A percentile compares a stretch with the other conserved stretches of the same genome.
These are phyloP conservation scores for Nissolia schottii DNA, from an alignment of 306 rosid genomes.

Conservation along the genomic window DNA sequence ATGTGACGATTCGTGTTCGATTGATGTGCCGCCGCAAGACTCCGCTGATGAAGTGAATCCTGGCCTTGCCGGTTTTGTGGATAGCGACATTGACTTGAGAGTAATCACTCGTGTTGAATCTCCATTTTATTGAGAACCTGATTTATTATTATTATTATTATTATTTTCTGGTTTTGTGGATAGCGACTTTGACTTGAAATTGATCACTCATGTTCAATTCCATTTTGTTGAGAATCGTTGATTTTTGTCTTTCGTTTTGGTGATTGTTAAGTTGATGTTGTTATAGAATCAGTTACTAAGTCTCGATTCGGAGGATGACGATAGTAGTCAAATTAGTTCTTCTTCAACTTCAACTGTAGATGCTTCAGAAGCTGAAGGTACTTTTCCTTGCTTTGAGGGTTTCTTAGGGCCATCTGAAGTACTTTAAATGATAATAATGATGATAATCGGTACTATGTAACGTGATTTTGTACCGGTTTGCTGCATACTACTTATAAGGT, in stretches of 20 bases:
- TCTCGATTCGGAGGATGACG: conserved; percentile 25
- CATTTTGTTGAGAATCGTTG: background rate
- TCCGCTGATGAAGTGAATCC: conserved; percentile 23
- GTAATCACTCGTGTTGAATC: conserved; percentile 42
- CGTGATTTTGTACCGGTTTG: conserved; percentile 2
- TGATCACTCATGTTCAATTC: conserved; percentile 23
- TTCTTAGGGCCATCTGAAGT: background rate
- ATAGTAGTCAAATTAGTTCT: conserved; percentile 12
- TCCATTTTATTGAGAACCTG: too few species aligned
- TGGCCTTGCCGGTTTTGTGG: conserved; percentile 11
- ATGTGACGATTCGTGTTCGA: background rate
- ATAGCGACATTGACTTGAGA: conserved; percentile 24
- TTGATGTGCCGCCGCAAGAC: conserved; percentile 9
- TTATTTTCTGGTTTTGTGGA: conserved; percentile 16
- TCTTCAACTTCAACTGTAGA: conserved; percentile 32
- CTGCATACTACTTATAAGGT: background rate
- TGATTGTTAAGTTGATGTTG: background rate
- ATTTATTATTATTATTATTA: too few species aligned
- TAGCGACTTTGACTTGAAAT: conserved; percentile 31
- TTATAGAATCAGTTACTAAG: conserved; percentile 30
- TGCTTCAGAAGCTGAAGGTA: conserved; percentile 36
- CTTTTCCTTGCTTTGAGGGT: background rate
- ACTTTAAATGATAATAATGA: conserved; percentile 1
- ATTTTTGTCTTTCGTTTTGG: too few species aligned
- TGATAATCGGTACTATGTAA: background rate